A percentile compares a stretch with the other conserved stretches of the same genome.
phyloP scores from a whole-genome alignment of 352 stramenopile genomes.

The Phytophthora pseudosyringae region DNA sequence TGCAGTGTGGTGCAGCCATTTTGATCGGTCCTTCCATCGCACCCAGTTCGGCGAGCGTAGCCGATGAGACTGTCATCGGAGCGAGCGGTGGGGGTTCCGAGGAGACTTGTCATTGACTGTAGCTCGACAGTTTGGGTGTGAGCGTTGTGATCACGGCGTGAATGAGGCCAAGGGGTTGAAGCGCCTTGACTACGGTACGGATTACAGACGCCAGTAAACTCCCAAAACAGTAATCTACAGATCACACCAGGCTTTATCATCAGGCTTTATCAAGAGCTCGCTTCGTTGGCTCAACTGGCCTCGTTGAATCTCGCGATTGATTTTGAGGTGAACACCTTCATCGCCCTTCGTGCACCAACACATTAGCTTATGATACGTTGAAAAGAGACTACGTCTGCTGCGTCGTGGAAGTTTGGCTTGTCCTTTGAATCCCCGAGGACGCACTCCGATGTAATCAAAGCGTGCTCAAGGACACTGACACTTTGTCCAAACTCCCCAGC shows the following conservation, averaged over 20 bases:
- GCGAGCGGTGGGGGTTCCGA: background rate
- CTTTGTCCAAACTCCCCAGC: background rate
- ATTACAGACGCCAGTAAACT: too few species aligned
- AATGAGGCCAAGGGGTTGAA: background rate
- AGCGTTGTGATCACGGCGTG: too few species aligned
- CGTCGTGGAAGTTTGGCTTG: background rate
- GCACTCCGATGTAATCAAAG: background rate
- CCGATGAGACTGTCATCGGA: conserved; percentile 1
- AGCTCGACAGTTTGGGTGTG: background rate
- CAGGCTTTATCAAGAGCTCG: too few species aligned
- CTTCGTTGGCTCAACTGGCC: too few species aligned
- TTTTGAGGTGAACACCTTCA: too few species aligned
- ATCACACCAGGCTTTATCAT: too few species aligned
- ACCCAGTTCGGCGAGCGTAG: background rate
- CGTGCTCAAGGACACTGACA: background rate
- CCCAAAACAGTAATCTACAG: too few species aligned
- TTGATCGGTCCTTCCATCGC: background rate
- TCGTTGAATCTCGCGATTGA: too few species aligned
- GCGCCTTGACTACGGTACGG: background rate
- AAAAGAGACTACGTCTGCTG: too few species aligned
- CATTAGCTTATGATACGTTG: too few species aligned
- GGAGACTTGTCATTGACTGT: conserved; percentile 6
- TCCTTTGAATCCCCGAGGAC: background rate
- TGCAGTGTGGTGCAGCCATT: background rate
- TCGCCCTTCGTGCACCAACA: too few species aligned